Evolutionary conservation across 2,329 filamentous ascomycete species (phyloP).

Genomic region (Claviceps africana): DNA sequence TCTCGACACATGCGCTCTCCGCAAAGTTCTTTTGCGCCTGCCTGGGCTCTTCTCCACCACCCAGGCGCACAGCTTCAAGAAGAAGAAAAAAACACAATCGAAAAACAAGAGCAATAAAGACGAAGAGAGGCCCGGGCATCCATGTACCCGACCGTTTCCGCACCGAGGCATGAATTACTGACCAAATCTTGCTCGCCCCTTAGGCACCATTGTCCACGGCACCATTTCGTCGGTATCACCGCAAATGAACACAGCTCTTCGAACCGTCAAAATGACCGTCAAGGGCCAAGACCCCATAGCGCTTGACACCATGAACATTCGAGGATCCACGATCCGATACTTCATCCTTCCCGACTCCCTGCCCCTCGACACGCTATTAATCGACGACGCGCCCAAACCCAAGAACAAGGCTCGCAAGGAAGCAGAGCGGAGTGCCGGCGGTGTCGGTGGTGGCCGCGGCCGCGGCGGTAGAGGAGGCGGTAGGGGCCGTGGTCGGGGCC

Average conservation of each 20-base stretch:
- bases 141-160: background rate
- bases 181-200: background rate
- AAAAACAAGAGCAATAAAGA: background rate
- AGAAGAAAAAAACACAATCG: too few species aligned
- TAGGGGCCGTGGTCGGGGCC: conserved; percentile 26
- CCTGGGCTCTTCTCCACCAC: background rate
- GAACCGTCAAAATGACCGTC: conserved; percentile 91
- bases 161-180: background rate
- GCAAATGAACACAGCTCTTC: conserved; percentile 95
- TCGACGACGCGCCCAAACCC: conserved; percentile 93
- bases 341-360: conserved; percentile 92
- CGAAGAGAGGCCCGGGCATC: background rate
- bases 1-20: background rate
- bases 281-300: conserved; percentile 76
- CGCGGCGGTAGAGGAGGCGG: conserved; percentile 40
- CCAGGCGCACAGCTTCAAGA: background rate
- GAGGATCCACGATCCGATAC: conserved; percentile 90
- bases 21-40: too few species aligned
- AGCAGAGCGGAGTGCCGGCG: conserved; percentile 43
- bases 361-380: conserved; percentile 84
- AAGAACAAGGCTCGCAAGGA: conserved; percentile 99
- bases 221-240: conserved; percentile 94
- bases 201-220: conserved; percentile 89
- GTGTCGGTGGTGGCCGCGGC: conserved; percentile 38
- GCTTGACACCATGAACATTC: conserved; percentile 91